Evolutionary conservation across 2,329 filamentous ascomycete species (phyloP).

Genomic region (Tolypocladium sp.): DNA sequence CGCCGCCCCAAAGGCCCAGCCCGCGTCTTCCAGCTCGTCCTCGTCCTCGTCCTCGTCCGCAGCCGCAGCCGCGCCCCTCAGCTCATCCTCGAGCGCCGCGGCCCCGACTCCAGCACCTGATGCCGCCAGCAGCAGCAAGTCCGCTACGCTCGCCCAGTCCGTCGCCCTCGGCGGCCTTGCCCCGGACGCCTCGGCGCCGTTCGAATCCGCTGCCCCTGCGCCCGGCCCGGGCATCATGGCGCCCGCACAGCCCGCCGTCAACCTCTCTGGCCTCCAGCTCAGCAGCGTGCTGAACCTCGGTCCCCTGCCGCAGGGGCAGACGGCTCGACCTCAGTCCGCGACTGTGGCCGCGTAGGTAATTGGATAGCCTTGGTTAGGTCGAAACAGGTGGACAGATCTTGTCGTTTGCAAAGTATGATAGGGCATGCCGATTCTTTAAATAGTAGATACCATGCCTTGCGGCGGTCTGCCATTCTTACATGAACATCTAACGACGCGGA

Average conservation of each 20-base stretch:
- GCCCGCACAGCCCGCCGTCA: constrained; percentile 17
- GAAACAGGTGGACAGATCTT: not conserved
- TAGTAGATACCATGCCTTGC: not conserved
- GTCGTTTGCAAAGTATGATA: not conserved
- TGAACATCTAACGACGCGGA: not conserved
- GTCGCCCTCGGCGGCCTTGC: not conserved
- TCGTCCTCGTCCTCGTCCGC: too few relatives aligned
- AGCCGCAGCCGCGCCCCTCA: too few relatives aligned
- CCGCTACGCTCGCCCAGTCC: not conserved
- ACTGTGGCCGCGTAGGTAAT: not conserved
- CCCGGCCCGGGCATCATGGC: constrained; percentile 8
- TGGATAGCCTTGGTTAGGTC: not conserved
- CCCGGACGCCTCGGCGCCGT: not conserved
- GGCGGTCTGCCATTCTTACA: not conserved
- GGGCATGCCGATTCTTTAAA: not conserved
- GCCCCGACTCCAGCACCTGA: not conserved
- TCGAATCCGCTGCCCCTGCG: constrained; percentile 6
- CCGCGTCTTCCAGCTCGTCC: not conserved
- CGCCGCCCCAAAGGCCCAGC: not conserved
- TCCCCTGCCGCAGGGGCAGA: constrained; percentile 11
- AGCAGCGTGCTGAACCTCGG: constrained; percentile 35
- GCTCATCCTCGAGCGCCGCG: not conserved
- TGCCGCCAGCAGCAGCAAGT: not conserved
- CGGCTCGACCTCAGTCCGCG: not conserved
- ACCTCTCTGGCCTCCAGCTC: constrained; percentile 30